phyloP scores from a whole-genome alignment of 768 basidiomycete genomes.

The Astraeus odoratus region DNA sequence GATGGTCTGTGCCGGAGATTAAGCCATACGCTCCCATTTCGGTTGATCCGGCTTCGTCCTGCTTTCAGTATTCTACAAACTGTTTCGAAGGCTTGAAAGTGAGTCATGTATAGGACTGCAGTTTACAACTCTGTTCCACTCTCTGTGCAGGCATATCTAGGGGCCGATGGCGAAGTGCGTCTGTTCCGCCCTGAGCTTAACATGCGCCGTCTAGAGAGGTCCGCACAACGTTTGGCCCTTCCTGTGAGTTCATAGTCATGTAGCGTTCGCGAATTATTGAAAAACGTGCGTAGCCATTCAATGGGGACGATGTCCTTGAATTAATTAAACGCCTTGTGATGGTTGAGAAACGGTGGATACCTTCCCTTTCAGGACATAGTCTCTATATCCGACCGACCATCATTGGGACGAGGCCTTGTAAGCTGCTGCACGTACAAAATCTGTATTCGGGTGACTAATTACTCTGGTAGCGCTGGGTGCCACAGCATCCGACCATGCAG shows the following conservation, averaged over 20 bases:
- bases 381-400: slow-evolving; percentile 84
- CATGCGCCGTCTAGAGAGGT: slow-evolving; percentile 72
- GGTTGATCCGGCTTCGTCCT: slow-evolving; percentile 49
- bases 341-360: slow-evolving; percentile 83
- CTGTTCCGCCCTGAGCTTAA: slow-evolving; percentile 82
- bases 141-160: slow-evolving; percentile 51
- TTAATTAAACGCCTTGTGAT: slow-evolving; percentile 61
- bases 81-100: slow-evolving; percentile 69
- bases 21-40: slow-evolving; percentile 58
- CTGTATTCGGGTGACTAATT: neutral
- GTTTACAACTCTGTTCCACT: neutral
- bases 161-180: slow-evolving; percentile 62
- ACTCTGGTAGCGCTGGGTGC: slow-evolving; percentile 64
- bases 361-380: slow-evolving; percentile 61
- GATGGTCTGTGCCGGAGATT: slow-evolving; percentile 70
- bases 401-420: slow-evolving; percentile 40
- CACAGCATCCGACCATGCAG: slow-evolving; percentile 67
- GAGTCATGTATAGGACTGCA: slow-evolving; percentile 10
- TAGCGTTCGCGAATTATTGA: slow-evolving; percentile 16
- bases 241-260: slow-evolving; percentile 40
- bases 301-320: slow-evolving; percentile 39
- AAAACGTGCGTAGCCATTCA: slow-evolving; percentile 30
- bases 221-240: slow-evolving; percentile 63
- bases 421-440: slow-evolving; percentile 2
- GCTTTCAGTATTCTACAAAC: slow-evolving; percentile 56